Base-by-base conservation (phyloP, 768 basidiomycete species). In the Amanita phalloides region DNA sequence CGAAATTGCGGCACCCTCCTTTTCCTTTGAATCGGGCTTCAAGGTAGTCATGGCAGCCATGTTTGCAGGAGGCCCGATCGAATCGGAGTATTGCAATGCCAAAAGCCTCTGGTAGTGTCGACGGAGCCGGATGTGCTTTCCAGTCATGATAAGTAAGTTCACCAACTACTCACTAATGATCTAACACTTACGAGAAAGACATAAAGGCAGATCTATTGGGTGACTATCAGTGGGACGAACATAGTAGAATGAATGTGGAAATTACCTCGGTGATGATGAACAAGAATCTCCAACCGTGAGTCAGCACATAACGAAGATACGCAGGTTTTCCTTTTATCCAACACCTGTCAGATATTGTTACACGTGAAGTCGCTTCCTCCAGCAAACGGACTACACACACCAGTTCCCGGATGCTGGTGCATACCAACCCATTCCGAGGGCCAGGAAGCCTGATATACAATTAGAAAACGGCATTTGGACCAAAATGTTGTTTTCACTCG, bases 181-280 rank as follows among this genome's bases (percentile, higher is more conserved):
- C 26, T 32, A 23, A 6, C 8, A 36, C 48, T 39, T 26, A 49
- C 48, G 17, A 49, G 48, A 26, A 25, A 39, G 25, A 13, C n/a
- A 20, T 49, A 49, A 17, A 49, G 37, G 26, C 20, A 17, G 23
- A 49, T 39, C 48, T 49, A 39, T 14, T 20, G 9, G 26, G 3
- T 20, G 4, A n/a, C 3, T 14, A 17, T 30, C n/a, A 9, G n/a
- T 21, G 6, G 8, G 13, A 17, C 6, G 46, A 13, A 25, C 17
- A 3, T 25, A 3, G 11, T 6, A n/a, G 8, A 48, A 23, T 10
- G 20, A 35, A 48, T 23, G 17, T 28, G 11, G 41, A 58, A 63
- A 63, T 71, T n/a, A 62, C 57, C 42, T 58, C 57, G 25, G 44
- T 30, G 25, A 54, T 7, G 41, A 58, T 56, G 46, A 58, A 58